phyloP scores from a whole-genome alignment of 2,329 filamentous ascomycete species.

The Trichophyton simii region DNA sequence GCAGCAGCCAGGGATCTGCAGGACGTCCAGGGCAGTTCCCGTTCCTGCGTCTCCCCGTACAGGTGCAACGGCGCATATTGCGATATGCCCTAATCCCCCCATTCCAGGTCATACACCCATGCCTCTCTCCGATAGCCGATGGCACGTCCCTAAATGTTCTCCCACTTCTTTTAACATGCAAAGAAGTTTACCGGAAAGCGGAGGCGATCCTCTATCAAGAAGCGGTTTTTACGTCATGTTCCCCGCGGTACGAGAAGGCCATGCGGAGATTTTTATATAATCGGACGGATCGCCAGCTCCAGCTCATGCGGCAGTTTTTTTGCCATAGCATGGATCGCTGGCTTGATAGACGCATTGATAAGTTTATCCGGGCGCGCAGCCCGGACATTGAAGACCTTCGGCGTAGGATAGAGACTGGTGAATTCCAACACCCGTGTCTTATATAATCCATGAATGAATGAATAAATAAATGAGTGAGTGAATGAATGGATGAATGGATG shows the following conservation, averaged over 20 bases:
- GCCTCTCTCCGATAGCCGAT: not conserved
- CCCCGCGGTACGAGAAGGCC: not conserved
- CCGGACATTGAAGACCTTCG: conserved; percentile 1
- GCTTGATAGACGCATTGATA: not conserved
- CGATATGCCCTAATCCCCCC: not conserved
- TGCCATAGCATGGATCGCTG: conserved; percentile 2
- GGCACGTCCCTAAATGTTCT: not conserved
- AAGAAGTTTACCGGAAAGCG: not conserved
- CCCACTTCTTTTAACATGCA: conserved; percentile 1
- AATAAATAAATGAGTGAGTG: too few species aligned
- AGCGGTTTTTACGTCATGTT: conserved; percentile 3
- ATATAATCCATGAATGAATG: too few species aligned
- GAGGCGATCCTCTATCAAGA: conserved; percentile 1
- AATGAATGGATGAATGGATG: too few species aligned
- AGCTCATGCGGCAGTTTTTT: conserved; percentile 2
- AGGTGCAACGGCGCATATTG: not conserved
- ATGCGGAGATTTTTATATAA: conserved; percentile 2
- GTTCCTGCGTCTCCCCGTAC: not conserved
- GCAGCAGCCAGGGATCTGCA: not conserved
- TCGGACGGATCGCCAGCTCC: not conserved
- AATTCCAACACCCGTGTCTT: conserved; percentile 2
- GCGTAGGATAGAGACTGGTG: not conserved
- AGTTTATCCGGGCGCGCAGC: not conserved
- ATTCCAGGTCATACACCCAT: not conserved
- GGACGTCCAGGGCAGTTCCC: not conserved